Evolutionary conservation across 805 yeast genomes (phyloP).

Genomic region (Ogataea glucozyma): DNA sequence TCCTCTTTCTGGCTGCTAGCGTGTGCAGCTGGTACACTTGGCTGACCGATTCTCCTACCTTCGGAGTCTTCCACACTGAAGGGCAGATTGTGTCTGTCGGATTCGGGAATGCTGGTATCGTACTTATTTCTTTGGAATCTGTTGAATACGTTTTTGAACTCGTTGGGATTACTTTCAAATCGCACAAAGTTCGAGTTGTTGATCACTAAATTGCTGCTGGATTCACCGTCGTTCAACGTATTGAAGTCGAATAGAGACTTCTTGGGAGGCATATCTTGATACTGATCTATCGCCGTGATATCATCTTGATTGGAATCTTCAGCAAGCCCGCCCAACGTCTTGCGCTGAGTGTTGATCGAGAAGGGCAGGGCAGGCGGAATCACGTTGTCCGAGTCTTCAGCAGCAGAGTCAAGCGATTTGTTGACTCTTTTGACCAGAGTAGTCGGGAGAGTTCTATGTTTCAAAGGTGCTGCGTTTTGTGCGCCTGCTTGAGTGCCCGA

Average conservation of each 20-base stretch:
- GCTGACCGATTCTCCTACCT: not conserved
- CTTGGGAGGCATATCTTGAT: conserved; percentile 50
- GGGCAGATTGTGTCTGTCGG: conserved; percentile 17
- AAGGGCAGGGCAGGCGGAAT: conserved; percentile 28
- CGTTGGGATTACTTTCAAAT: conserved; percentile 43
- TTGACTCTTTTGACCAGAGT: conserved; percentile 44
- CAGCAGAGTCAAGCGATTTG: conserved; percentile 55
- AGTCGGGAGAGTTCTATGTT: conserved; percentile 49
- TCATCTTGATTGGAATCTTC: conserved; percentile 18
- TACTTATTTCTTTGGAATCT: conserved; percentile 28
- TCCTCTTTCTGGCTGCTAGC: conserved; percentile 15
- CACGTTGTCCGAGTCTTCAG: conserved; percentile 25
- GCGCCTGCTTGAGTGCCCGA: conserved; percentile 5
- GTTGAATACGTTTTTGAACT: conserved; percentile 47
- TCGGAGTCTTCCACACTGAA: conserved; percentile 15
- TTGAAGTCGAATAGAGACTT: conserved; percentile 51
- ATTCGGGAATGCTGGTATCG: conserved; percentile 10
- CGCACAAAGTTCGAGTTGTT: conserved; percentile 35
- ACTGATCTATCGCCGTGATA: conserved; percentile 26
- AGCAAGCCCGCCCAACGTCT: conserved; percentile 15
- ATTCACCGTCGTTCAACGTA: conserved; percentile 41
- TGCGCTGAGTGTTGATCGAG: conserved; percentile 24
- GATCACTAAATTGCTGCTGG: conserved; percentile 38
- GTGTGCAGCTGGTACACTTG: too few species aligned
- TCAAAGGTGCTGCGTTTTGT: conserved; percentile 39